phyloP scores from a whole-genome alignment of 2,329 filamentous ascomycete species.

The Seiridium cupressi region DNA sequence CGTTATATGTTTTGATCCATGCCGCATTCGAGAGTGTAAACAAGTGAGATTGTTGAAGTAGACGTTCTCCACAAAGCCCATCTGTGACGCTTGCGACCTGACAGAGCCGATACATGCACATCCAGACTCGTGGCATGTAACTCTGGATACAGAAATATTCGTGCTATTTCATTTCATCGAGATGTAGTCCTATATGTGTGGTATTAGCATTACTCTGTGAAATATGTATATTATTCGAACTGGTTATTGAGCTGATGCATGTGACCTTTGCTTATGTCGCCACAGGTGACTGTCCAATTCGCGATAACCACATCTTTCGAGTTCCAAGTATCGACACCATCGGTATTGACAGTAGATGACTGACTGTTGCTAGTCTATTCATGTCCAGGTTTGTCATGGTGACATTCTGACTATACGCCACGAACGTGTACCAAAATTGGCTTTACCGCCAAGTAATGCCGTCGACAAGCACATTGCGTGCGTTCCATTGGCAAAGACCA shows the following conservation, averaged over 20 bases:
- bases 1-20: constrained; percentile 41
- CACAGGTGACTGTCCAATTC: constrained; percentile 43
- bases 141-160: constrained; percentile 33
- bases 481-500: too few relatives aligned
- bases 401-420: constrained; percentile 45
- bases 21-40: constrained; percentile 38
- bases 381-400: constrained; percentile 53
- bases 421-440: constrained; percentile 45
- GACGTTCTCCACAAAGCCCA: constrained; percentile 35
- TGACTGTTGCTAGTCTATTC: constrained; percentile 43
- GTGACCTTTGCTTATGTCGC: constrained; percentile 28
- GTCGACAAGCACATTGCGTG: constrained; percentile 42
- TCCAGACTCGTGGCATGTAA: constrained; percentile 37
- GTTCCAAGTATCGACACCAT: constrained; percentile 51
- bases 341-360: constrained; percentile 47
- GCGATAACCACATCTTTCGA: constrained; percentile 41
- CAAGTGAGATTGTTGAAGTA: constrained; percentile 35
- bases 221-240: too few relatives aligned
- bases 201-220: background rate
- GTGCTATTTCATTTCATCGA: constrained; percentile 38
- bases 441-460: constrained; percentile 42
- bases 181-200: constrained; percentile 33
- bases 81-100: constrained; percentile 29
- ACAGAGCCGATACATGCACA: constrained; percentile 35
- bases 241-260: background rate